A percentile compares a stretch with the other conserved stretches of the same genome.
Evolutionary conservation across 176 grass and related monocot genomes (phyloP).

Genomic region (Eremochloa ophiuroides): DNA sequence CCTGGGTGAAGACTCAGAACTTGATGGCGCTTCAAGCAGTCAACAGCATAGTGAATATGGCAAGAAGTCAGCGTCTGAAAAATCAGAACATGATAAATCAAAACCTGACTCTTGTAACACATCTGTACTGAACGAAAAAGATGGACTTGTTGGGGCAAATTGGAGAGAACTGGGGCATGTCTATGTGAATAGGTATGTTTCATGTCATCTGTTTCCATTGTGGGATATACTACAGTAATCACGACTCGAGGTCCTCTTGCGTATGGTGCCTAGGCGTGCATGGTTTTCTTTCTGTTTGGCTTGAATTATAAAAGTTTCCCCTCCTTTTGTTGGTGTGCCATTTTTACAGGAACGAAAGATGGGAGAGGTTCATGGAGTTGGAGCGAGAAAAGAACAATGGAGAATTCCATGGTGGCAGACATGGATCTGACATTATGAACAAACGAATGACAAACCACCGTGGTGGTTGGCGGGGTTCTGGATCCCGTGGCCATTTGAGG

Average conservation of each 20-base stretch:
- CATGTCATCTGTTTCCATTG: background rate
- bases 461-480: constrained; percentile 18
- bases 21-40: constrained; percentile 36
- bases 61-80: constrained; percentile 27
- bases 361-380: constrained; percentile 45
- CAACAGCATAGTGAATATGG: constrained; percentile 15
- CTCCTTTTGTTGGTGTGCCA: background rate
- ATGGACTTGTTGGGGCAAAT: constrained; percentile 28
- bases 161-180: constrained; percentile 24
- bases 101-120: constrained; percentile 29
- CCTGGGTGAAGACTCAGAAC: constrained; percentile 18
- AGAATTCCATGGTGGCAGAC: constrained; percentile 29
- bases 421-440: constrained; percentile 22
- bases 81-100: constrained; percentile 33
- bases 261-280: constrained; percentile 2
- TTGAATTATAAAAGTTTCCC: constrained; percentile 9
- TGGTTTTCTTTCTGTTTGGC: constrained; percentile 31
- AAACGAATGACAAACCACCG: constrained; percentile 25
- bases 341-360: constrained; percentile 52
- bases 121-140: constrained; percentile 37
- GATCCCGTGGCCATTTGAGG: constrained; percentile 18
- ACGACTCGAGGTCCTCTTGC: background rate
- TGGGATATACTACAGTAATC: background rate
- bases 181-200: constrained; percentile 57
- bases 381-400: constrained; percentile 35